Percentiles rank a stretch among this genome's conserved stretches.
phyloP scores from a whole-genome alignment of 345 rosid species.

The Boechera stricta region DNA sequence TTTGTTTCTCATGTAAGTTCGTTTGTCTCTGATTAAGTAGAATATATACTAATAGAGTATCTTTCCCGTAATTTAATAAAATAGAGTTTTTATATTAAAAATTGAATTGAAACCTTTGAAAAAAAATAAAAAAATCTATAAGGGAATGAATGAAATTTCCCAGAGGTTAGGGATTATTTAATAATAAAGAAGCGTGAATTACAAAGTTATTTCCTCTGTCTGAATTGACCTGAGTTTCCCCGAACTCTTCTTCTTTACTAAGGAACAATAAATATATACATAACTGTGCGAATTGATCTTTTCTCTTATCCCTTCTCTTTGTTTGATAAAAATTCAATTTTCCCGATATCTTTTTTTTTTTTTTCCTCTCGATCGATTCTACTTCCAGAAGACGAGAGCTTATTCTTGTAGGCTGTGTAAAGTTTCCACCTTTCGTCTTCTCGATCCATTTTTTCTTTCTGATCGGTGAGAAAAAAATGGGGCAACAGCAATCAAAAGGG shows the following conservation, averaged over 20 bases:
- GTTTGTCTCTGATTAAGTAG: too few species aligned
- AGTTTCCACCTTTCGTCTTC: conserved; percentile 12
- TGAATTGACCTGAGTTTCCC: neutral
- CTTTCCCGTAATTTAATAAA: too few species aligned
- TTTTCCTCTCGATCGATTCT: conserved; percentile 6
- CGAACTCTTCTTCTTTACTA: conserved; percentile 26
- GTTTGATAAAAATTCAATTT: neutral
- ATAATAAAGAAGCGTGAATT: neutral
- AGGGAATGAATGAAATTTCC: neutral
- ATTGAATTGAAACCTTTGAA: too few species aligned
- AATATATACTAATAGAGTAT: too few species aligned
- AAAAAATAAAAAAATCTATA: too few species aligned
- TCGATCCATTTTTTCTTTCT: neutral
- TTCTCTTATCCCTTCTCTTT: neutral
- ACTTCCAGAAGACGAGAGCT: neutral
- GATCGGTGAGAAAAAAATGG: conserved; percentile 54
- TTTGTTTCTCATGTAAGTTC: too few species aligned
- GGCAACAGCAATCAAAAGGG: conserved; percentile 92
- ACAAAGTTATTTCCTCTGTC: neutral
- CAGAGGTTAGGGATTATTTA: neutral
- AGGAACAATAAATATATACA: conserved; percentile 1
- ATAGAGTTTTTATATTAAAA: too few species aligned
- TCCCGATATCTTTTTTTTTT: neutral
- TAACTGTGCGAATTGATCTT: neutral
- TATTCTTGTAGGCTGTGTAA: conserved; percentile 5